These are phyloP conservation scores for Pisolithus albus DNA, from an alignment of 768 basidiomycete species.

Conservation along the genomic window DNA sequence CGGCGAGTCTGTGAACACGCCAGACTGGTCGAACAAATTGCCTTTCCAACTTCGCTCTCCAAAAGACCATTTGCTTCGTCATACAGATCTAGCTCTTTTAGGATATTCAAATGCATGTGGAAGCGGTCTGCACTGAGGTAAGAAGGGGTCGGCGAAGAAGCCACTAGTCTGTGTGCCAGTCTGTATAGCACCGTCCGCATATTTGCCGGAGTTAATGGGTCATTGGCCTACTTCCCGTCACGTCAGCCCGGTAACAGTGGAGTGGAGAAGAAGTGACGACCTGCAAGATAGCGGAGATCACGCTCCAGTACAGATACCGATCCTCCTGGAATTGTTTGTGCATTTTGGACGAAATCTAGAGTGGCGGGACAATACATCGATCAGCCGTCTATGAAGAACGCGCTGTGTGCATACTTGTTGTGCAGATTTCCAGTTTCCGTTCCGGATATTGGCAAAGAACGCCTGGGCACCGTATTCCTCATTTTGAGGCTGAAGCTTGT, in stretches of 20 bases:
- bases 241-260: conserved; percentile 7
- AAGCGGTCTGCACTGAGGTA: conserved; percentile 69
- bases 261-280: conserved; percentile 28
- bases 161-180: conserved; percentile 69
- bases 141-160: conserved; percentile 55
- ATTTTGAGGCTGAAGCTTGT: conserved; percentile 70
- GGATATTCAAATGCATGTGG: conserved; percentile 64
- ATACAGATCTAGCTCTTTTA: conserved; percentile 59
- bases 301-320: conserved; percentile 77
- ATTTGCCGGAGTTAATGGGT: conserved; percentile 48
- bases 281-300: conserved; percentile 76
- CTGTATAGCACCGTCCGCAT: conserved; percentile 68
- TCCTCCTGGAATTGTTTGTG: conserved; percentile 80
- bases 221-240: conserved; percentile 53
- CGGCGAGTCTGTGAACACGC: conserved; percentile 71
- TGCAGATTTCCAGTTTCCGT: conserved; percentile 78
- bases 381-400: conserved; percentile 1
- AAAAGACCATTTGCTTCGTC: conserved; percentile 68
- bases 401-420: conserved; percentile 52
- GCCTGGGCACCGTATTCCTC: conserved; percentile 81
- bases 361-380: background rate
- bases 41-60: conserved; percentile 59
- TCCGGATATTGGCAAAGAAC: conserved; percentile 78
- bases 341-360: conserved; percentile 71
- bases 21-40: conserved; percentile 63